Conservation (phyloP, 2,329 filamentous ascomycete genomes). For the Setomelanomma holmii region DNA sequence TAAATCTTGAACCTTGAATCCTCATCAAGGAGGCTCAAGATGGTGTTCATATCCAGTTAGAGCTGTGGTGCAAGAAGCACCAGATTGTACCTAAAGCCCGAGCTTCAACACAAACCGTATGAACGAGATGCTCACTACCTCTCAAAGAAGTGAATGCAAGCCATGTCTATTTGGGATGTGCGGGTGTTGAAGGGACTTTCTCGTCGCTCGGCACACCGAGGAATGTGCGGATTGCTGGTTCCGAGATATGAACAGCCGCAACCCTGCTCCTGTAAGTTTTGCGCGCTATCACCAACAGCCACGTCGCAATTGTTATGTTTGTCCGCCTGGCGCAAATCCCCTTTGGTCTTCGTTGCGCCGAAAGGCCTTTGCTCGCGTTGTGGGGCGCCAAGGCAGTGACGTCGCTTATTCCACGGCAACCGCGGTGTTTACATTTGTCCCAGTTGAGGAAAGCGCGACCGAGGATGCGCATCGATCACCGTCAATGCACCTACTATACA, state of each 20-base stretch:
- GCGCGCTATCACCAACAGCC: conserved; percentile 12
- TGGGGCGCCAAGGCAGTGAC: conserved; percentile 36
- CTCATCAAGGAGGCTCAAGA: conserved; percentile 32
- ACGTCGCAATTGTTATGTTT: conserved; percentile 15
- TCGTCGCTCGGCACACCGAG: conserved; percentile 14
- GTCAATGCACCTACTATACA: conserved; percentile 43
- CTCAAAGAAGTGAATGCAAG: too few relatives aligned
- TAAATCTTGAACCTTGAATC: conserved; percentile 27
- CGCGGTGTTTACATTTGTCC: conserved; percentile 39
- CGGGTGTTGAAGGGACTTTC: conserved; percentile 2
- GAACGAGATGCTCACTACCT: too few relatives aligned
- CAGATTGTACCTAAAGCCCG: too few relatives aligned
- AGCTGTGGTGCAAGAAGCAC: conserved; percentile 1
- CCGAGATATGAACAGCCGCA: conserved; percentile 1
- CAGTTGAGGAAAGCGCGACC: conserved; percentile 28
- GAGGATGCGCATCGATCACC: conserved; percentile 10
- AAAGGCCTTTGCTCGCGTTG: conserved; percentile 20
- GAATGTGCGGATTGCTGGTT: conserved; percentile 24
- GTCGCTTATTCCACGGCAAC: conserved; percentile 36
- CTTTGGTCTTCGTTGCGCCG: conserved; percentile 22
- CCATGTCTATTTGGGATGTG: too few relatives aligned
- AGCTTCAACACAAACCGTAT: conserved; percentile 11
- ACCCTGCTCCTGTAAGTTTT: conserved; percentile 3
- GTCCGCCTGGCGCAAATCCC: background rate
- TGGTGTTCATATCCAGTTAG: conserved; percentile 20